Percentiles rank a stretch among this genome's conserved stretches.
Conservation (phyloP, 1,139 yeast species). For the Pichia inconspicua region DNA sequence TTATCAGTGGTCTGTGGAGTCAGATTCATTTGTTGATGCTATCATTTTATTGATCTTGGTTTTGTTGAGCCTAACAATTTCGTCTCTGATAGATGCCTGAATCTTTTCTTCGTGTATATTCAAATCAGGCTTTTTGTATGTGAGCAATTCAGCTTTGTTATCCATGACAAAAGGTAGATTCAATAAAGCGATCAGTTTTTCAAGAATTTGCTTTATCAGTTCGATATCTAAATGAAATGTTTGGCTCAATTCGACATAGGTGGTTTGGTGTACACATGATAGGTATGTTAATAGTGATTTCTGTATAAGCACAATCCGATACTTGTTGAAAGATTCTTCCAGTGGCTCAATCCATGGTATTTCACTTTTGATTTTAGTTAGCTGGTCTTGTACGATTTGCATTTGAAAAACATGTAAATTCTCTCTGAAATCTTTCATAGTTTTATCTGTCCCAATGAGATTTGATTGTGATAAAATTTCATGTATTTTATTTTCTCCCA, state of each 20-base stretch:
- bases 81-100: constrained; percentile 9
- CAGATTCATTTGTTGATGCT: background rate
- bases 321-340: background rate
- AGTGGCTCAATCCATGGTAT: constrained; percentile 4
- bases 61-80: constrained; percentile 11
- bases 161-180: constrained; percentile 20
- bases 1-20: background rate
- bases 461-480: background rate
- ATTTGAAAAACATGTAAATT: constrained; percentile 1
- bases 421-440: background rate
- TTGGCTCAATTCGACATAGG: constrained; percentile 15
- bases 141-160: constrained; percentile 8
- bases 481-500: background rate
- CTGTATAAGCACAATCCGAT: constrained; percentile 1
- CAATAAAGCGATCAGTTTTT: constrained; percentile 14
- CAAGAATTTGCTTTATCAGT: constrained; percentile 11
- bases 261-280: constrained; percentile 16
- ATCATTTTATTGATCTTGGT: constrained; percentile 3
- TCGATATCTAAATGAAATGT: constrained; percentile 14
- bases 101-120: background rate
- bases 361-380: background rate
- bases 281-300: constrained; percentile 19
- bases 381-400: background rate
- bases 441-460: constrained; percentile 4
- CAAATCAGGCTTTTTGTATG: background rate